Evolutionary conservation across 192 early-diverging fungal species (phyloP), one percentile per base, ranked within the genome.

Genomic region (Cladochytrium replicatum): DNA sequence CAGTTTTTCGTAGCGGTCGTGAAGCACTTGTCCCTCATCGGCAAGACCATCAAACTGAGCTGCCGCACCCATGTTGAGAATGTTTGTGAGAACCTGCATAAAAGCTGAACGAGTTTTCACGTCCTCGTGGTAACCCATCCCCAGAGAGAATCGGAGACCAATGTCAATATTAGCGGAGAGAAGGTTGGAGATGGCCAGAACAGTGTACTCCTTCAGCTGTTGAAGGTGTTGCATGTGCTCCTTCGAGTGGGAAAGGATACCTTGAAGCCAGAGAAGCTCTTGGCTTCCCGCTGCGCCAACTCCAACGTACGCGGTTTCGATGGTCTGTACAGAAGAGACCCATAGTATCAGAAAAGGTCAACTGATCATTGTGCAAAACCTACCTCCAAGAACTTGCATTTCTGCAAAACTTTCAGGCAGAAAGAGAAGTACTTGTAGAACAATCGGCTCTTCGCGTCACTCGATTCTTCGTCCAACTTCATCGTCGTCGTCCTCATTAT

Each of bases 91-190:
- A 26, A 98, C 91, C 41, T 90, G 80, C 61, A 91, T 90, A 54
- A 96, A 98, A 21, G 89, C 77, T 0, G 87, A 83, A 15, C 94
- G 75, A 43, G 85, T 88, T 52, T 83, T 80, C 11, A 81, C 75
- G 61, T 96, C 91, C 60, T 91, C 90, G 59, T 94, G 85, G 51
- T 93, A 96, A 9, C 81, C 86, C 72, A 91, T 84, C 0, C 86
- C 75, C 21, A 98, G 60, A 37, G 89, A 91, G 61, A 82, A 88
- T 65, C 88, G 81, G 48, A 98, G 66, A 22, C 89, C 93, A 39
- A 89, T 80, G 58, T 95, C 93, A 41, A 96, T 76, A 63, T 98
- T 98, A 3, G 87, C 85, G 6, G 84, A 79, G 19, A 98, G 63
- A 56, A 98, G 77, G 55, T 93, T 88, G 17, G 89, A 88, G 37